Base-by-base conservation (phyloP, 2,329 filamentous ascomycete genomes). In the Botrytis tulipae region DNA sequence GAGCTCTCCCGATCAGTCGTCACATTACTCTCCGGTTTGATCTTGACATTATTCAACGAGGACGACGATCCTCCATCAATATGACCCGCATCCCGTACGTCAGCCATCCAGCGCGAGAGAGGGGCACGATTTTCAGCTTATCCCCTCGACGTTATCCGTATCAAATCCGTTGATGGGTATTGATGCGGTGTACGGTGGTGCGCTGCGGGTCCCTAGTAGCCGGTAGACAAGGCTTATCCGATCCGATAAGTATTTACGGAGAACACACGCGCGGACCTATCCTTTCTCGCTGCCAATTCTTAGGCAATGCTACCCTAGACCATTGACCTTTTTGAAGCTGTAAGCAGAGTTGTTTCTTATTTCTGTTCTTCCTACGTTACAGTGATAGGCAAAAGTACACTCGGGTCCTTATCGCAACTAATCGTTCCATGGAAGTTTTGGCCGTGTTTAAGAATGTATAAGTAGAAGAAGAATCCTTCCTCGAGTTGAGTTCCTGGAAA, bases 21-120 rank as follows among this genome's bases (percentile, higher is more conserved):
- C 42, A n/a, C 71, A 44, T 40, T 59, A 29, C 63, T 42, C 46
- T 66, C 35, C 46, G 35, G 35, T 20, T 65, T 71, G 70, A 54
- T 65, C 63, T n/a, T 66, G 61, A 51, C 40, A 65, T 71, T 35
- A 35, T 29, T 65, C 60, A 66, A 69, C 48, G 63, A 44, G 20
- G 48, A 42, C 51, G 37, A 29, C n/a, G 48, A 54, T 40, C 57
- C 66, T 73, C 37, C 67, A 59, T 60, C 29, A 60, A 71, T n/a
- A 18, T 48, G 18, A 16, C 29, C 60, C 59, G 67, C 68, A 71
- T 70, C 72, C 70, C 48, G 60, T 70, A 57, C 29, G 67, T 71
- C 72, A 35, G 72, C 72, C 72, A 73, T 73, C 59, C 67, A 51
- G 62, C 42, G 65, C 46, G 25, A 40, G 54, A 51, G 59, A 72